Evolutionary conservation across 2,329 filamentous ascomycete genomes (phyloP), one percentile per base, ranked within the genome.

Genomic region (Talaromyces sp.): DNA sequence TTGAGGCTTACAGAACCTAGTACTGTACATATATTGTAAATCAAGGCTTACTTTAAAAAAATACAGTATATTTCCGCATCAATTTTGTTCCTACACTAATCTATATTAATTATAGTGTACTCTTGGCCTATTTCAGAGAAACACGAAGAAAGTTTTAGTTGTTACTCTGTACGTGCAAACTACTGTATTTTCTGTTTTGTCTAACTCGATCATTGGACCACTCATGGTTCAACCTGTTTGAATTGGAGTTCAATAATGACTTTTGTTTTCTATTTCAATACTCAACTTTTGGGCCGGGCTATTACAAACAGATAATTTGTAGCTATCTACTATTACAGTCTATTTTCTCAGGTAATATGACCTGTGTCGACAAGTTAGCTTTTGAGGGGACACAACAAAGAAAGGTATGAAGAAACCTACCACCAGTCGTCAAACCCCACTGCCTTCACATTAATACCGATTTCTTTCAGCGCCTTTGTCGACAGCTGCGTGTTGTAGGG

Each of bases 401-500:
- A n/a, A n/a, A n/a, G n/a, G n/a, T n/a, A 38, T 3, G 35, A 52
- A 38, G 27, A 58, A 11, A 75, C 75, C 69, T 67, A 77, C 92
- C 92, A 96, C 92, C 92, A 96, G 17, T 81, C 86, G 52, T 79
- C 79, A 72, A 96, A 96, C 67, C 92, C 84, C 69, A 87, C 83
- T 0, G 90, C 91, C 52, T 83, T 79, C 59, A 93, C 85, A 69
- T 89, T 83, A 64, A 96, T 89, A 0, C 86, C 90, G 63, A 96
- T 71, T 14, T 90, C 85, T 72, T 84, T 84, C 64, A 96, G 76
- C 43, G 80, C 85, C 74, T 84, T 84, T 9, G 89, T 96, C 68
- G 90, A 92, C 52, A 97, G 79, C 74, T 96, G 91, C 67, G 89
- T 93, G 75, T 96, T 91, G 71, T 90, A 96, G 13, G 93, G 92